Base-by-base conservation (phyloP, 108 stramenopile genomes). In the Seminavis robusta region DNA sequence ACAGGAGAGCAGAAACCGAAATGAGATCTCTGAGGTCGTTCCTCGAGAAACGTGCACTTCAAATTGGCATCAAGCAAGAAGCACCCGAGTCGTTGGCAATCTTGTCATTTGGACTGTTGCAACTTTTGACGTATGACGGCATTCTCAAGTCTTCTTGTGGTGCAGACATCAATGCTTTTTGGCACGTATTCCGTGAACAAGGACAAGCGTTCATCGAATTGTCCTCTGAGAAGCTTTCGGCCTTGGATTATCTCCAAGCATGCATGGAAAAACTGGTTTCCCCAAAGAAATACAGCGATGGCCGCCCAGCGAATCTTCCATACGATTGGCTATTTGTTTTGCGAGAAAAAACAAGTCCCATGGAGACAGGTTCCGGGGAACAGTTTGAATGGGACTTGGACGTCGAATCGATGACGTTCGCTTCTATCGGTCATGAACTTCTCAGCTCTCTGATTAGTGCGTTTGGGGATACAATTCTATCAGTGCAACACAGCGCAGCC, bases 351-450 rank as follows among this genome's bases (percentile, higher is more conserved):
- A 37, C 10, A 37, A 11, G 13, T 37, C 36, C n/a, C n/a, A n/a
- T n/a, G n/a, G n/a, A n/a, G 13, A 13, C 10, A 37, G 9, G 13
- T 37, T 37, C 36, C 10, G 13, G 13, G 36, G 36, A 37, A 37
- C 9, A 37, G 13, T 9, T 37, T 9, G 36, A 37, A 9, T 9
- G 36, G 13, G 36, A 37, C 9, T 13, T 59, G 40, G 31, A 47
- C 1, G 63, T 63, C 20, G 58, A 53, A 28, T 40, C 48, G 0
- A 65, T 81, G 25, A 58, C 73, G n/a, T 83, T 78, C 53, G 71
- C 81, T 9, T 80, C 76, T 33, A 80, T 86, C 27, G 81, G 74
- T 19, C 65, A 67, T 7, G 85, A 86, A 52, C 52, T 86, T 23
- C 45, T 86, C 17, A 69, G 53, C 8, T 65, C 73, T 9, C 76